Conservation (phyloP, 1,139 yeast species). For the Tardiomyces depauwii region DNA sequence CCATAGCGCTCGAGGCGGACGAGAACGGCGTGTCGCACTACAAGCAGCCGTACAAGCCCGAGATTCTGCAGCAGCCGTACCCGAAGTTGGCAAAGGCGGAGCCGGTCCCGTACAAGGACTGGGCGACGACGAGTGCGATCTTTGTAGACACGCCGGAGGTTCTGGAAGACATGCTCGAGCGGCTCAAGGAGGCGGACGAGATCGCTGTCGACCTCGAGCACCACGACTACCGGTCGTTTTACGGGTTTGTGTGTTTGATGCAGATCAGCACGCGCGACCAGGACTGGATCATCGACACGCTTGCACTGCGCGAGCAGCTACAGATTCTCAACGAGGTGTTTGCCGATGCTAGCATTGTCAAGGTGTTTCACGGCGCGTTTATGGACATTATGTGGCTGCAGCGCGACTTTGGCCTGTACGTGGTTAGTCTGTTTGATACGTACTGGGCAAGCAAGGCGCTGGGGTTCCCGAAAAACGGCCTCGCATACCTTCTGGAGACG, state of each 20-base stretch:
- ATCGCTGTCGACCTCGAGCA: slow-evolving; percentile 97
- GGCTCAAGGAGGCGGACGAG: slow-evolving; percentile 41
- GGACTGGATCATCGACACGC: slow-evolving; percentile 78
- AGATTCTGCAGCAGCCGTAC: slow-evolving; percentile 61
- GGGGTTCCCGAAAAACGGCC: slow-evolving; percentile 69
- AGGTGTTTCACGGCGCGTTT: slow-evolving; percentile 92
- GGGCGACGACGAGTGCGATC: slow-evolving; percentile 53
- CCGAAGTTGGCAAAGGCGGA: slow-evolving; percentile 44
- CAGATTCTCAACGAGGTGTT: slow-evolving; percentile 59
- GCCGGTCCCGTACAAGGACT: slow-evolving; percentile 48
- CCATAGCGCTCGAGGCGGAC: slow-evolving; percentile 32
- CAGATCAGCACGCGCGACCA: slow-evolving; percentile 76
- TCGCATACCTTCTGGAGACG: slow-evolving; percentile 72
- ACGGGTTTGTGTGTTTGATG: slow-evolving; percentile 88
- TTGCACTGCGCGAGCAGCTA: slow-evolving; percentile 62
- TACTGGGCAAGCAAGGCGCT: slow-evolving; percentile 76
- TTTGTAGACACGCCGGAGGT: slow-evolving; percentile 60
- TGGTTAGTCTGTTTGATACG: slow-evolving; percentile 87
- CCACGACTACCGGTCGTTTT: slow-evolving; percentile 83
- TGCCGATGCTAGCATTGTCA: slow-evolving; percentile 67
- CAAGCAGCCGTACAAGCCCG: slow-evolving; percentile 72
- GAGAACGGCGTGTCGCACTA: slow-evolving; percentile 43
- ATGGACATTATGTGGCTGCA: slow-evolving; percentile 98
- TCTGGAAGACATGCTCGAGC: slow-evolving; percentile 43
- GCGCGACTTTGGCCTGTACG: slow-evolving; percentile 83